Evolutionary conservation across 2,329 filamentous ascomycete genomes (phyloP), one percentile per base, ranked within the genome.

Genomic region (Sordariomycetes sp.): DNA sequence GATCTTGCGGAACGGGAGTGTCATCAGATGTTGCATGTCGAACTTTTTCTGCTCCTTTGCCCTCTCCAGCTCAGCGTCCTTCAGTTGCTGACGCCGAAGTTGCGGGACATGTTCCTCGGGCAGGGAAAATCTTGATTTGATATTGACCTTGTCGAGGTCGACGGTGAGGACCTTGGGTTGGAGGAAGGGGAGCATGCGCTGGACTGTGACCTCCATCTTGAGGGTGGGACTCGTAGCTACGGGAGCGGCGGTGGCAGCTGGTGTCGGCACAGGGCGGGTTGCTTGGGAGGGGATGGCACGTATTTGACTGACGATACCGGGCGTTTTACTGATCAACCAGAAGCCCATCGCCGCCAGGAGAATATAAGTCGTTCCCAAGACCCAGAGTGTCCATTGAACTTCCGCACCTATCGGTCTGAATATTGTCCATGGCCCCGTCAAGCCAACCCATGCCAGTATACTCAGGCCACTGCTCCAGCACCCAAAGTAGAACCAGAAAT

Each of bases 401-500:
- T n/a, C n/a, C n/a, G n/a, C n/a, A n/a, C n/a, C n/a, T n/a, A n/a
- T n/a, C n/a, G n/a, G n/a, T n/a, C n/a, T n/a, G 4, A 79, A 55
- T 55, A 27, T 64, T 70, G 11, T 68, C 55, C 11, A 73, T 8
- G 52, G 53, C 8, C 51, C 56, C 12, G 58, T 61, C 32, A 59
- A 38, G 8, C 39, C 43, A 5, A 57, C 56, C 58, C 58, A 61
- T 1, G 44, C 37, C 14, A 61, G 39, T 20, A 61, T 52, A 7
- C 47, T 70, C 16, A 64, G 39, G 3, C 70, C 70, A 18, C 72
- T 68, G 11, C 59, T 53, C 54, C 79, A 78, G 48, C 73, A 74
- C 30, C 72, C 70, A 43, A 72, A 49, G 41, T 80, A 67, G 53
- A 78, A 81, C 55, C 68, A 66, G 37, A 70, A 70, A 46, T 83